Evolutionary conservation across 345 rosid genomes (phyloP).

Genomic region (Combretum micranthum): DNA sequence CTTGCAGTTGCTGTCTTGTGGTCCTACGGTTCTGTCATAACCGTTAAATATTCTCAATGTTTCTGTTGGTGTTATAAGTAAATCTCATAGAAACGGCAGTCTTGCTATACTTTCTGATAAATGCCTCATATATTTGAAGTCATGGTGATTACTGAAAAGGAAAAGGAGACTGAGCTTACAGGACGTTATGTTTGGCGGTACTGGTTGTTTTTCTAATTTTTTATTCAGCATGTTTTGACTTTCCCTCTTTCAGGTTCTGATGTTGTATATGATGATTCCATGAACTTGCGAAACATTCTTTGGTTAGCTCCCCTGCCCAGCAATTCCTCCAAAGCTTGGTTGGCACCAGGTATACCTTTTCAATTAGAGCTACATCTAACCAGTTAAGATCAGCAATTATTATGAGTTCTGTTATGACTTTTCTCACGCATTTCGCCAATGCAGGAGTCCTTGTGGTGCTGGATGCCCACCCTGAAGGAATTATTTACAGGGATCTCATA

Average conservation of each 20-base stretch:
- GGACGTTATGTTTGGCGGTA: not conserved
- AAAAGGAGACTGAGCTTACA: not conserved
- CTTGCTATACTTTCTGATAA: too few species aligned
- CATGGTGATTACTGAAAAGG: not conserved
- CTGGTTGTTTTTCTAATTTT: not conserved
- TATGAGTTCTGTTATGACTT: not conserved
- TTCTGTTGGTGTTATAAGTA: not conserved
- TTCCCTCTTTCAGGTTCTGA: conserved; percentile 43
- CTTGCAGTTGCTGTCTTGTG: too few species aligned
- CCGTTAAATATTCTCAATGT: not conserved
- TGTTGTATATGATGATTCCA: conserved; percentile 55
- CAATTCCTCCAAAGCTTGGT: conserved; percentile 44
- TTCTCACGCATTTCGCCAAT: conserved; percentile 8
- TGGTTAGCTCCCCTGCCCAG: conserved; percentile 92
- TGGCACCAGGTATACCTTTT: conserved; percentile 59
- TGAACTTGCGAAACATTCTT: conserved; percentile 86
- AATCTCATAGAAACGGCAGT: too few species aligned
- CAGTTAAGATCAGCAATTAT: not conserved
- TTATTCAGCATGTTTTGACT: not conserved
- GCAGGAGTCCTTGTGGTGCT: conserved; percentile 75
- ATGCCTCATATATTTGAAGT: not conserved
- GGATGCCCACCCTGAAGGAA: conserved; percentile 83
- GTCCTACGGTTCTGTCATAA: too few species aligned
- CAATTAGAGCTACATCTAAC: not conserved
- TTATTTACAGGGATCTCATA: conserved; percentile 71